Conservation (phyloP, 441 rosid species). For the Pelargonium myrrhifolium region DNA sequence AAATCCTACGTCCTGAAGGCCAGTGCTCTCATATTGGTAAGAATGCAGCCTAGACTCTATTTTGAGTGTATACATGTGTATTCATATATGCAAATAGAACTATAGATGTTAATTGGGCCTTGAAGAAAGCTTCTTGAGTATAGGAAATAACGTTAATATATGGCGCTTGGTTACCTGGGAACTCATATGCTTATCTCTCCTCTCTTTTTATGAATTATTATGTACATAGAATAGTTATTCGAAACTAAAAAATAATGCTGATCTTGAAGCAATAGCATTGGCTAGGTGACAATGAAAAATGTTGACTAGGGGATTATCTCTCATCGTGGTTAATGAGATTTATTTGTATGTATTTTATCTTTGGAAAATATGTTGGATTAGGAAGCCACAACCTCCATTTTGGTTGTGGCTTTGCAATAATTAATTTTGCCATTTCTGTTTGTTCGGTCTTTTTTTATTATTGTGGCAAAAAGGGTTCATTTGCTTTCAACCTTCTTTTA, state of each 20-base stretch:
- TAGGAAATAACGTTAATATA: not conserved
- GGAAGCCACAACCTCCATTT: not conserved
- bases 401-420: not conserved
- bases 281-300: not conserved
- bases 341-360: not conserved
- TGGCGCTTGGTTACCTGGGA: not conserved
- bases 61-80: not conserved
- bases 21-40: conserved; percentile 68
- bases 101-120: not conserved
- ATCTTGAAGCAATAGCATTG: not conserved
- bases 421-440: not conserved
- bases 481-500: not conserved
- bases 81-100: not conserved
- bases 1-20: conserved; percentile 59
- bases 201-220: too few species aligned
- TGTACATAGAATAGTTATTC: too few species aligned
- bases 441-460: not conserved
- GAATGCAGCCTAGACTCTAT: conserved; percentile 16
- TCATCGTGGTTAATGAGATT: not conserved
- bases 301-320: too few species aligned
- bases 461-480: not conserved
- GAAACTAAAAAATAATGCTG: not conserved
- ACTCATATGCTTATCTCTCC: too few species aligned
- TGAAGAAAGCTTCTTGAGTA: not conserved
- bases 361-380: not conserved